Conservation (phyloP, 139 green algal species). For the Ulvella scutata region DNA sequence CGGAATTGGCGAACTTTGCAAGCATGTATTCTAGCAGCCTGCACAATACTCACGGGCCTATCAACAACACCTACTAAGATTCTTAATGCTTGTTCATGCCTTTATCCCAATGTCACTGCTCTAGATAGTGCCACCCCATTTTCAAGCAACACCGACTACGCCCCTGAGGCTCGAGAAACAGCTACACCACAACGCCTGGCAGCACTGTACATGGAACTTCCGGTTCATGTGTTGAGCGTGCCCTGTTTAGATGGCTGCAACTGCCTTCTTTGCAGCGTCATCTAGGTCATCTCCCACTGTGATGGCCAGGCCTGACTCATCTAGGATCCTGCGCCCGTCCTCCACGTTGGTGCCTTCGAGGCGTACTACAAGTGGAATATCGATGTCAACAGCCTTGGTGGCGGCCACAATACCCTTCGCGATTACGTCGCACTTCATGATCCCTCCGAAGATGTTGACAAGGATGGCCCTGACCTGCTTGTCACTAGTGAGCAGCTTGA, state of each 20-base stretch:
- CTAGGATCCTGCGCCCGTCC: constrained; percentile 80
- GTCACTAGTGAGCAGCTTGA: constrained; percentile 89
- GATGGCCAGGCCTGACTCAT: constrained; percentile 53
- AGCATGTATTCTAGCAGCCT: too few relatives aligned
- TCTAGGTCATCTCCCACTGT: constrained; percentile 88
- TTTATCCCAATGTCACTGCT: too few relatives aligned
- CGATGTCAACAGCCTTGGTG: constrained; percentile 57
- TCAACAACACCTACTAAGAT: too few relatives aligned
- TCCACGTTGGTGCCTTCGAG: constrained; percentile 98
- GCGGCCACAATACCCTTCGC: constrained; percentile 90
- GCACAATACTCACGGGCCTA: too few relatives aligned
- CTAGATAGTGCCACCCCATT: neutral
- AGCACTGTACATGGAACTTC: too few relatives aligned
- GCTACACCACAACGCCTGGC: constrained; percentile 16
- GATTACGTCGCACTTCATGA: constrained; percentile 99
- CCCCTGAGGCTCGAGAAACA: neutral
- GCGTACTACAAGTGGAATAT: constrained; percentile 83
- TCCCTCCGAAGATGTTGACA: constrained; percentile 98
- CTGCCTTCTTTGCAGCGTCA: constrained; percentile 89
- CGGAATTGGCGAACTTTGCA: too few relatives aligned
- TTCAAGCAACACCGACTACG: neutral
- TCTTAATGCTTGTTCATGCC: too few relatives aligned
- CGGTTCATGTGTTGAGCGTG: too few relatives aligned
- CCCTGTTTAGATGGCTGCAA: constrained; percentile 22
- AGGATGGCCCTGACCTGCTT: constrained; percentile 92